phyloP scores from a whole-genome alignment of 345 rosid species.

The Corymbia maculata region DNA sequence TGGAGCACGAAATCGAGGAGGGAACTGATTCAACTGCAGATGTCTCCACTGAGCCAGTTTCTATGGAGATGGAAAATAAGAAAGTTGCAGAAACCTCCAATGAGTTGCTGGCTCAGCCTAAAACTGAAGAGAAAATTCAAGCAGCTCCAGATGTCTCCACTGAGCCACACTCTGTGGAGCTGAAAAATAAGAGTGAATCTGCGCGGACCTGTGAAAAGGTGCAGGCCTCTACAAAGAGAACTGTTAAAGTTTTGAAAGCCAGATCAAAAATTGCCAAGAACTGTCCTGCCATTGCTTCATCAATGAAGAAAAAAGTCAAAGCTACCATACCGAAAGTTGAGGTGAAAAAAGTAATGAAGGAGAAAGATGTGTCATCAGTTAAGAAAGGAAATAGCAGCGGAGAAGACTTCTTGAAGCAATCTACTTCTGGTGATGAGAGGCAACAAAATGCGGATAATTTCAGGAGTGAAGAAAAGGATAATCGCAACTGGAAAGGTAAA shows the following conservation, averaged over 20 bases:
- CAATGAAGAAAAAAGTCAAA: constrained; percentile 11
- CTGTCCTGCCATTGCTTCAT: constrained; percentile 11
- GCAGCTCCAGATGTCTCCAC: background rate
- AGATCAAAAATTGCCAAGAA: constrained; percentile 31
- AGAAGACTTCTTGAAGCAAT: background rate
- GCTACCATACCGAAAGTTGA: background rate
- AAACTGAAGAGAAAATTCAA: background rate
- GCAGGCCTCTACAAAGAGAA: constrained; percentile 16
- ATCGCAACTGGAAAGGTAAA: background rate
- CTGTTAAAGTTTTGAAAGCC: constrained; percentile 17
- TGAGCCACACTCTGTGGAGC: background rate
- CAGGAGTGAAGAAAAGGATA: constrained; percentile 4
- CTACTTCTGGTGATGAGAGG: background rate
- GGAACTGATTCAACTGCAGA: background rate
- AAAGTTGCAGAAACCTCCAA: background rate
- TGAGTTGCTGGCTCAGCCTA: background rate
- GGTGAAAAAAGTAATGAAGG: constrained; percentile 8
- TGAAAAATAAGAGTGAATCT: background rate
- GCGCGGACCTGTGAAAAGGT: background rate
- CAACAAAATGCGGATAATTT: background rate
- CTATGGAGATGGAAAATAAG: background rate
- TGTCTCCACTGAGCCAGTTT: background rate
- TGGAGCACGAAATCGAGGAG: background rate
- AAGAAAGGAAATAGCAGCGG: constrained; percentile 7
- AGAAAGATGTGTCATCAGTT: background rate